Evolutionary conservation across 768 basidiomycete genomes (phyloP).

Genomic region (Phaeotremella skinneri): DNA sequence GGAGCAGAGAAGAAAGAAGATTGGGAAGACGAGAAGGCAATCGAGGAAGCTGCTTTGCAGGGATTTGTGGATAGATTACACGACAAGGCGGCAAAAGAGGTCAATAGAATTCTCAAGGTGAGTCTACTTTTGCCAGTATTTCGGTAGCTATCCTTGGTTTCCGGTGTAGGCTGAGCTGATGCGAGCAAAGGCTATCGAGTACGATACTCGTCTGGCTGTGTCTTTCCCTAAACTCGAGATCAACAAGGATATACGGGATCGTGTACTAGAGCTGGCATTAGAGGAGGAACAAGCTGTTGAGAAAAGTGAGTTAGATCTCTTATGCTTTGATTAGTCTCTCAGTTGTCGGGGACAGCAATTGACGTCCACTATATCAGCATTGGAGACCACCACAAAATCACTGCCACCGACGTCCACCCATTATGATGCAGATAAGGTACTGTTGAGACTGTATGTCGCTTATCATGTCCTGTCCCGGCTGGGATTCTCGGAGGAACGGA

Average conservation of each 20-base stretch:
- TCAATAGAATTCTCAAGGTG: constrained; percentile 70
- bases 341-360: constrained; percentile 18
- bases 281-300: constrained; percentile 23
- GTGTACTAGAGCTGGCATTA: constrained; percentile 60
- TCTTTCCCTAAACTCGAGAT: constrained; percentile 64
- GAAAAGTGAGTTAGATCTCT: constrained; percentile 7
- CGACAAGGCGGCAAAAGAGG: constrained; percentile 84
- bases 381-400: constrained; percentile 10
- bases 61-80: constrained; percentile 74
- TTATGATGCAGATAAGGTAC: constrained; percentile 62
- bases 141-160: neutral
- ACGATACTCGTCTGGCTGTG: constrained; percentile 71
- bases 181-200: constrained; percentile 66
- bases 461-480: constrained; percentile 76
- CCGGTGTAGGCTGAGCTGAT: neutral
- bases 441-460: constrained; percentile 70
- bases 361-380: constrained; percentile 5
- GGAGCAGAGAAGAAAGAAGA: constrained; percentile 24
- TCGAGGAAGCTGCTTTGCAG: constrained; percentile 60
- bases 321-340: constrained; percentile 13
- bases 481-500: constrained; percentile 68
- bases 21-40: constrained; percentile 41
- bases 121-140: constrained; percentile 14
- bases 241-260: constrained; percentile 61
- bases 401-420: constrained; percentile 25